These are phyloP conservation scores for Waltiozyma sp. DNA, from an alignment of 1,139 yeast genomes.

Conservation along the genomic window DNA sequence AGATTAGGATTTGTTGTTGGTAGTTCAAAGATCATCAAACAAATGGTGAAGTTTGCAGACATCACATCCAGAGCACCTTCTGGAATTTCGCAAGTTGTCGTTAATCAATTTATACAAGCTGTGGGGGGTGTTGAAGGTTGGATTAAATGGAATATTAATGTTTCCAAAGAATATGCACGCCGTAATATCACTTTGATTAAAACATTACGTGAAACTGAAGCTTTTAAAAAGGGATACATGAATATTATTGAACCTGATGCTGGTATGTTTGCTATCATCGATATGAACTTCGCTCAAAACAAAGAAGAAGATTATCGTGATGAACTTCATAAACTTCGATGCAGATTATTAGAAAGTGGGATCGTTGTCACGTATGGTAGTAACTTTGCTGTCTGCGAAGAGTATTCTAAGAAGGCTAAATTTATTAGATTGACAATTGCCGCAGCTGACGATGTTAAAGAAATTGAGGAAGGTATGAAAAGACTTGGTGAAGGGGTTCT, in stretches of 20 bases:
- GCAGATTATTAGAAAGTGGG: constrained; percentile 25
- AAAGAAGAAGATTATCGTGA: constrained; percentile 28
- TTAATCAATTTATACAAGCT: constrained; percentile 15
- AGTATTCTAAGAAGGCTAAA: constrained; percentile 23
- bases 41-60: constrained; percentile 19
- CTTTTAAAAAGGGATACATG: constrained; percentile 28
- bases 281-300: constrained; percentile 27
- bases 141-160: constrained; percentile 36
- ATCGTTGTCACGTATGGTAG: constrained; percentile 41
- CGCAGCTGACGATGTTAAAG: constrained; percentile 33
- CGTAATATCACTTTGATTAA: constrained; percentile 40
- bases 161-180: constrained; percentile 46
- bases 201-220: constrained; percentile 24
- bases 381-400: constrained; percentile 36
- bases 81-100: constrained; percentile 28
- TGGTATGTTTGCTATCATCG: constrained; percentile 67
- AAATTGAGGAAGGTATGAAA: constrained; percentile 35
- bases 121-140: constrained; percentile 33
- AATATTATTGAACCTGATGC: constrained; percentile 51
- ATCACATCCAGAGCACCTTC: constrained; percentile 36
- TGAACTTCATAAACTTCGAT: constrained; percentile 22
- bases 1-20: constrained; percentile 58
- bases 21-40: constrained; percentile 35
- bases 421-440: constrained; percentile 47
- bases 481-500: constrained; percentile 35